A percentile compares a stretch with the other conserved stretches of the same genome.
phyloP scores from a whole-genome alignment of 2,329 filamentous ascomycete genomes.

The Ophiostoma australiae region DNA sequence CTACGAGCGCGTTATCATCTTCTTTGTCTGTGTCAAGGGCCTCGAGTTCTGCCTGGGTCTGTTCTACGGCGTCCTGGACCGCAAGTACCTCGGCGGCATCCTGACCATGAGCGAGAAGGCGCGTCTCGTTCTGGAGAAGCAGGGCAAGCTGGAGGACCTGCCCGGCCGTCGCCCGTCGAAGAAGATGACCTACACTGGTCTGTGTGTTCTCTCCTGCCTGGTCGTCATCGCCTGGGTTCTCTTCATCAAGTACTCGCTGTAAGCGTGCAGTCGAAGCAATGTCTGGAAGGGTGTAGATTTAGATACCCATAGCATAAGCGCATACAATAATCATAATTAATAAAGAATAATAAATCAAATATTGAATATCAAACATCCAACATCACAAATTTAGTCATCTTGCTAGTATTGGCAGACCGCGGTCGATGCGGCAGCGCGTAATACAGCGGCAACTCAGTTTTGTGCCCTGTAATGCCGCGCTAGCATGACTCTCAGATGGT shows the following conservation, averaged over 20 bases:
- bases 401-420: neutral
- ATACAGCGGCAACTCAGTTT: neutral
- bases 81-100: constrained; percentile 26
- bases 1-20: constrained; percentile 30
- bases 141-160: constrained; percentile 25
- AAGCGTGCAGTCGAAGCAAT: neutral
- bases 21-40: constrained; percentile 31
- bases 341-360: neutral
- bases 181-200: constrained; percentile 20
- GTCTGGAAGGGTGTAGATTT: neutral
- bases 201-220: constrained; percentile 22
- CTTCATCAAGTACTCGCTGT: constrained; percentile 27
- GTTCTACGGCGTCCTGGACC: constrained; percentile 29
- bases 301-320: no score
- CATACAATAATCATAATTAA: neutral
- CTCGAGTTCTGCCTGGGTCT: constrained; percentile 32
- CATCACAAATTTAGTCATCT: neutral
- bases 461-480: neutral
- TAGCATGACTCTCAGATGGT: no score
- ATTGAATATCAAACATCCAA: neutral
- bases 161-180: constrained; percentile 26
- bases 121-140: constrained; percentile 25
- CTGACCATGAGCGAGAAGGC: constrained; percentile 28
- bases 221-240: constrained; percentile 30
- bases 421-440: neutral